Evolutionary conservation across 805 yeast genomes (phyloP).

Genomic region (Allodekkera sacchari): DNA sequence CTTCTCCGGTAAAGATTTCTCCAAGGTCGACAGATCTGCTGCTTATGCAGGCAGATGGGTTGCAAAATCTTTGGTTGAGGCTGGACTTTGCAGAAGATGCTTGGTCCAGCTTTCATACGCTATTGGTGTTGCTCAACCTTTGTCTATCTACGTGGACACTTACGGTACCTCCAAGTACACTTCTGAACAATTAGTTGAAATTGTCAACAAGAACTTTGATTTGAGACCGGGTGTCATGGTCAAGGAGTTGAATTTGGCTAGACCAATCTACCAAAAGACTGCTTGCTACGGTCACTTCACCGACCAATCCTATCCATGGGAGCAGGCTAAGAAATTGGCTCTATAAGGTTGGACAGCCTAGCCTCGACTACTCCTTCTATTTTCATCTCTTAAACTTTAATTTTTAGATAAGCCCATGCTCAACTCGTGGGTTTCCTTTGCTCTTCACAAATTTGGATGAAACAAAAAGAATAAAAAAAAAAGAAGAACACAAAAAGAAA

Average conservation of each 20-base stretch:
- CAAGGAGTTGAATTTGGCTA: slow-evolving; percentile 91
- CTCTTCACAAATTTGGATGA: background rate
- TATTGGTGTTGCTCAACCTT: slow-evolving; percentile 99
- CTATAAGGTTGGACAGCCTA: slow-evolving; percentile 33
- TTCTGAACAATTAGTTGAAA: slow-evolving; percentile 82
- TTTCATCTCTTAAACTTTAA: slow-evolving; percentile 1
- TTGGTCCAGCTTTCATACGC: slow-evolving; percentile 98
- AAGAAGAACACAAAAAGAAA: background rate
- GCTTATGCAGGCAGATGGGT: slow-evolving; percentile 99
- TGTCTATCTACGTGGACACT: slow-evolving; percentile 94
- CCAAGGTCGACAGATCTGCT: slow-evolving; percentile 99
- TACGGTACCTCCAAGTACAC: slow-evolving; percentile 94
- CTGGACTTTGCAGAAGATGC: slow-evolving; percentile 94
- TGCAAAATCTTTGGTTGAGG: slow-evolving; percentile 93
- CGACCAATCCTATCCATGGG: slow-evolving; percentile 98
- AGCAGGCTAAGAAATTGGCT: slow-evolving; percentile 79
- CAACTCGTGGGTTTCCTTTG: slow-evolving; percentile 24
- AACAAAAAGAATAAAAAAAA: background rate
- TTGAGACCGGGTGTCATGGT: slow-evolving; percentile 99
- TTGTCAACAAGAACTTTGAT: slow-evolving; percentile 92
- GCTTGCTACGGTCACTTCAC: slow-evolving; percentile 99
- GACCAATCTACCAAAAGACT: slow-evolving; percentile 98
- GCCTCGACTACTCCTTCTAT: background rate
- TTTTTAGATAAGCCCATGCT: slow-evolving; percentile 13
- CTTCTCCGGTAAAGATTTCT: slow-evolving; percentile 98